A percentile compares a stretch with the other conserved stretches of the same genome.
Evolutionary conservation across 495 filamentous ascomycete genomes (phyloP).

Genomic region (Barbatosphaeria neglecta): DNA sequence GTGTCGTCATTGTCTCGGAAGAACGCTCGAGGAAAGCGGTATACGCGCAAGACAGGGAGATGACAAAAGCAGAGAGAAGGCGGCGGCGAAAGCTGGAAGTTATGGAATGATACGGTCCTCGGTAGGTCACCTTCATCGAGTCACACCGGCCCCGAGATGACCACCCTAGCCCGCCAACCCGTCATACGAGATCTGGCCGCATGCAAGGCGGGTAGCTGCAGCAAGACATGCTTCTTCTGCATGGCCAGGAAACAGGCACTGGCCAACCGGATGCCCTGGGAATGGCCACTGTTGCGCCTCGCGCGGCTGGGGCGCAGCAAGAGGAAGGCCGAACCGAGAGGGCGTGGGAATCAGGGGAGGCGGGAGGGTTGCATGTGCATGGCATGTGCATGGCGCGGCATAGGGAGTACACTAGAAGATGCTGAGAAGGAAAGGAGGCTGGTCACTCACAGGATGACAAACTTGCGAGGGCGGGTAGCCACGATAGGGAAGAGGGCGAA

Average conservation of each 20-base stretch:
- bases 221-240: slow-evolving; percentile 3
- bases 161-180: background rate
- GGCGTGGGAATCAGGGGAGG: slow-evolving; percentile 1
- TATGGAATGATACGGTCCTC: too few relatives aligned
- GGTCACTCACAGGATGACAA: slow-evolving; percentile 93
- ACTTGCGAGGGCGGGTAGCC: slow-evolving; percentile 72
- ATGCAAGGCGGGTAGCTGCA: slow-evolving; percentile 16
- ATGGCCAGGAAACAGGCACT: background rate
- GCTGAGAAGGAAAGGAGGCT: slow-evolving; percentile 4
- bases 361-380: slow-evolving; percentile 1
- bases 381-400: slow-evolving; percentile 6
- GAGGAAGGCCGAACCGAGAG: background rate
- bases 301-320: slow-evolving; percentile 2
- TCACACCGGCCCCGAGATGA: slow-evolving; percentile 4
- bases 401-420: slow-evolving; percentile 2
- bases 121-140: slow-evolving; percentile 5
- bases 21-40: too few relatives aligned
- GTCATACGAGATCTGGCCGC: slow-evolving; percentile 5
- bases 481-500: slow-evolving; percentile 80
- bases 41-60: too few relatives aligned
- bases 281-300: background rate
- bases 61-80: too few relatives aligned
- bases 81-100: background rate
- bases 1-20: background rate
- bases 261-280: slow-evolving; percentile 2